Conservation (phyloP, 2,329 filamentous ascomycete genomes). For the Pseudomassariella vexata region DNA sequence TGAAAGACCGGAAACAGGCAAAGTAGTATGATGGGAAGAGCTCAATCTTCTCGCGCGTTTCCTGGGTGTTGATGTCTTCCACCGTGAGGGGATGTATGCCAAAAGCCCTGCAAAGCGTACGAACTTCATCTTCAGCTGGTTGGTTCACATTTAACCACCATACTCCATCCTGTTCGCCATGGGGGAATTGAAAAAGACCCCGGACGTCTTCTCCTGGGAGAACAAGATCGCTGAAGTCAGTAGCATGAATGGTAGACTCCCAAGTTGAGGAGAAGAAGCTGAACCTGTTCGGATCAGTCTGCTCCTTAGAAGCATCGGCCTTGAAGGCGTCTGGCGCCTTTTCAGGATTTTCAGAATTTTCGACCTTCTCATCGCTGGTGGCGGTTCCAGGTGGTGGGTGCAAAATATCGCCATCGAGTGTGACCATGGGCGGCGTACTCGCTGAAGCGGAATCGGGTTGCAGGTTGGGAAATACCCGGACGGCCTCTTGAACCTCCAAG, state of each 20-base stretch:
- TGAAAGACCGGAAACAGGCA: conserved; percentile 93
- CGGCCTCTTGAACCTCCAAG: conserved; percentile 41
- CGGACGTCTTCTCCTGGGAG: conserved; percentile 86
- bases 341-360: conserved; percentile 7
- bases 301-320: conserved; percentile 30
- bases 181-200: conserved; percentile 70
- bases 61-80: conserved; percentile 92
- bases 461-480: conserved; percentile 55
- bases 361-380: conserved; percentile 41
- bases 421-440: conserved; percentile 31
- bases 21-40: conserved; percentile 98
- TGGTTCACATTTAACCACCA: conserved; percentile 98
- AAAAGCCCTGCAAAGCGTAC: conserved; percentile 86
- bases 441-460: conserved; percentile 33
- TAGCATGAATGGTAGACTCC: conserved; percentile 87
- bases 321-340: conserved; percentile 27
- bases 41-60: conserved; percentile 97
- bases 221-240: conserved; percentile 80
- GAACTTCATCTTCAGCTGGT: conserved; percentile 82
- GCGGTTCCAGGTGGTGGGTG: conserved; percentile 44
- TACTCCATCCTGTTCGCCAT: conserved; percentile 67
- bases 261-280: conserved; percentile 96
- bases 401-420: conserved; percentile 51
- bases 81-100: conserved; percentile 92
- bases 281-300: conserved; percentile 70